Base-by-base conservation (phyloP, 129 eudicot genomes). In the Dittrichia graveolens region DNA sequence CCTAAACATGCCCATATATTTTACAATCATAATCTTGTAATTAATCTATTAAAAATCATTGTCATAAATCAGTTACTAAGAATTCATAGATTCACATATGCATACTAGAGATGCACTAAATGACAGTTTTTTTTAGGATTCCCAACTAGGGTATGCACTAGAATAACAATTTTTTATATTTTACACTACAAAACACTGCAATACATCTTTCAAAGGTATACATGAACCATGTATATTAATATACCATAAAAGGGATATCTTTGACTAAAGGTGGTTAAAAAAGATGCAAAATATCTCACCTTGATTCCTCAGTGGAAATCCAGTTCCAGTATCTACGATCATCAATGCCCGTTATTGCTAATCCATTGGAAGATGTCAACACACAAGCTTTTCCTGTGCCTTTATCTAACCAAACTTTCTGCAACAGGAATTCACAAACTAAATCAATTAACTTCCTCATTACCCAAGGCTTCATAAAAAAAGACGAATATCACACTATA, bases 381-480 rank as follows among this genome's bases (percentile, higher is more conserved):
- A 90, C 75, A 86, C 97, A 94, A 48, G 86, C 80, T 80, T 76
- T 89, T 55, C 97, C 98, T 8, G 89, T 80, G 18, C 56, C 79
- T 82, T 90, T 90, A 80, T 95, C 97, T 74, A 95, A 71, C 99
- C 99, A 95, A 53, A 79, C 93, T 78, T 60, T 79, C 99, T 95
- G 94, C 89, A 84, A 45, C 65, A 40, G 60, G n/a, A 70, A 34
- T 5, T 38, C 8, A 16, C 3, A 9, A 69, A 71, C 16, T 19
- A 57, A 7, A 53, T 66, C 60, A 77, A 49, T 42, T 73, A 59
- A 68, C 52, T 66, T 79, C 75, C 73, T 46, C 16, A 68, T 40
- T 48, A n/a, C 67, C 50, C 11, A 39, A 8, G 14, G 9, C 38
- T 45, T 19, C 10, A 65, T 64, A 2, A 5, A 6, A 19, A 59